These are phyloP conservation scores for Aureobasidium sp. DNA, from an alignment of 2,329 filamentous ascomycete species.

Conservation along the genomic window DNA sequence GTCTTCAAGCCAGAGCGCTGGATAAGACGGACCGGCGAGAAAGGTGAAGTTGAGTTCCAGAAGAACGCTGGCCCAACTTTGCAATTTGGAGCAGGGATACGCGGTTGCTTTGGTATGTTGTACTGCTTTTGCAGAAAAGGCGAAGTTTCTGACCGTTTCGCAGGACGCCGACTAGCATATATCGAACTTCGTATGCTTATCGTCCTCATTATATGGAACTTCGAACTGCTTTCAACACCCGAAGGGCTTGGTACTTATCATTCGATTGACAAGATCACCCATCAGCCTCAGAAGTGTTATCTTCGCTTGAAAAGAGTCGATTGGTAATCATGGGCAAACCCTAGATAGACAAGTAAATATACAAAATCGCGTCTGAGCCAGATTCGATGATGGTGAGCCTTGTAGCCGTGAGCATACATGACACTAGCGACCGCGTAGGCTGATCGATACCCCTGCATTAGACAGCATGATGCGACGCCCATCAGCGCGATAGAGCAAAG, in stretches of 20 bases:
- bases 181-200: constrained; percentile 26
- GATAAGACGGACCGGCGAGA: constrained; percentile 27
- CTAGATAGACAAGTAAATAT: neutral
- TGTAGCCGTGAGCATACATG: neutral
- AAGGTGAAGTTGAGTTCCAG: constrained; percentile 29
- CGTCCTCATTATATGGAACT: constrained; percentile 26
- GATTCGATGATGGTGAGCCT: neutral
- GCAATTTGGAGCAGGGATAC: constrained; percentile 32
- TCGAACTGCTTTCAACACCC: constrained; percentile 23
- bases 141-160: neutral
- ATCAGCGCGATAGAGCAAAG: neutral
- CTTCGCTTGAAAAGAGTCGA: constrained; percentile 14
- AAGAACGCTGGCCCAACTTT: constrained; percentile 28
- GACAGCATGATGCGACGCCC: neutral
- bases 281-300: constrained; percentile 25
- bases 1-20: constrained; percentile 36
- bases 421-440: neutral
- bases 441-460: neutral
- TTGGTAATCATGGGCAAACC: neutral
- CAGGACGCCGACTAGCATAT: constrained; percentile 22
- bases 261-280: constrained; percentile 25
- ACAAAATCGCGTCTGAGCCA: neutral
- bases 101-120: constrained; percentile 32
- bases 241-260: constrained; percentile 21
- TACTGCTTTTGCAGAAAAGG: neutral